Conservation (phyloP, 208 protist genomes). For the Trypanosoma rangeli region DNA sequence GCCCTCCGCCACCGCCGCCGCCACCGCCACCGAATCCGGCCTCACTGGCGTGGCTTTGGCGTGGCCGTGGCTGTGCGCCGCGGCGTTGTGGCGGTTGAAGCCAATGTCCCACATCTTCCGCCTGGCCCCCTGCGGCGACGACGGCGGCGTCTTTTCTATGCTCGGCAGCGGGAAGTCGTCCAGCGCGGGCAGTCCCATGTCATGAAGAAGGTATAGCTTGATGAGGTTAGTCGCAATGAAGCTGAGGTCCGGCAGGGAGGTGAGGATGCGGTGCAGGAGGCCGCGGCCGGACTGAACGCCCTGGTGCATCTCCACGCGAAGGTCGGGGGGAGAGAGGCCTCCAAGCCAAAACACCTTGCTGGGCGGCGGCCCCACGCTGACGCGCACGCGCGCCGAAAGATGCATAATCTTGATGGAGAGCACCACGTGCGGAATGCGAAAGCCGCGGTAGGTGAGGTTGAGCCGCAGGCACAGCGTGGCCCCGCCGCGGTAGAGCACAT, state of each 20-base stretch:
- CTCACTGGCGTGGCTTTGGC: not conserved
- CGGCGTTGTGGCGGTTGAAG: constrained; percentile 56
- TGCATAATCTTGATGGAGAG: constrained; percentile 66
- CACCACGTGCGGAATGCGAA: constrained; percentile 76
- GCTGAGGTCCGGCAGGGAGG: constrained; percentile 72
- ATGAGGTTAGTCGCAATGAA: constrained; percentile 62
- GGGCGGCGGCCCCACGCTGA: constrained; percentile 85
- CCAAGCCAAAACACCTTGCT: constrained; percentile 87
- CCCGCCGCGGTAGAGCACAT: constrained; percentile 74
- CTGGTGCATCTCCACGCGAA: constrained; percentile 62
- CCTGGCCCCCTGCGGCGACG: constrained; percentile 12
- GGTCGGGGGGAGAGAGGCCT: constrained; percentile 52
- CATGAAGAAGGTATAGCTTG: constrained; percentile 66
- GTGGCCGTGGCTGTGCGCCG: constrained; percentile 26
- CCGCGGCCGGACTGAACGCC: constrained; percentile 51
- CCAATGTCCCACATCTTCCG: constrained; percentile 33
- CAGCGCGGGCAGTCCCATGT: constrained; percentile 83
- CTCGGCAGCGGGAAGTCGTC: constrained; percentile 87
- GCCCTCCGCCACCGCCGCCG: not conserved
- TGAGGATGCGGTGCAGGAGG: constrained; percentile 78
- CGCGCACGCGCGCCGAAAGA: constrained; percentile 53
- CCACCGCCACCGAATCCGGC: not conserved
- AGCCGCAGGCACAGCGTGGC: constrained; percentile 65
- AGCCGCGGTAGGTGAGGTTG: constrained; percentile 66
- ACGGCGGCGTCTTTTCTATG: constrained; percentile 54